A percentile compares a stretch with the other conserved stretches of the same genome.
phyloP scores from a whole-genome alignment of 140 eudicot species.

The Erigeron philadelphicus region DNA sequence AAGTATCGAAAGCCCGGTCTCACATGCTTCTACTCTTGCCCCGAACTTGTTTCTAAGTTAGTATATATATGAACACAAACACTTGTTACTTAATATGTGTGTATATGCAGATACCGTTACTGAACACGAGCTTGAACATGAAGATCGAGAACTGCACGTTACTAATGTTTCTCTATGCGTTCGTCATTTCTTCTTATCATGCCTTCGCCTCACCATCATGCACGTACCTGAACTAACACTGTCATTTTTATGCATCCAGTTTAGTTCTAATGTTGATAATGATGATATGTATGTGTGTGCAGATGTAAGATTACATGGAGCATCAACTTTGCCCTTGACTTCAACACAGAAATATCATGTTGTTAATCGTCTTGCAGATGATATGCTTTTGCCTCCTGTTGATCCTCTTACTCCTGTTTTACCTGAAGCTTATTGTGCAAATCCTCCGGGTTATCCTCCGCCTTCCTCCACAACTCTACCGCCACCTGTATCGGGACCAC shows the following conservation, averaged over 20 bases:
- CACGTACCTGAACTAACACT: conserved; percentile 9
- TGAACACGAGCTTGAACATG: conserved; percentile 15
- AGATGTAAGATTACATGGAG: conserved; percentile 33
- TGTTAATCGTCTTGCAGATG: conserved; percentile 28
- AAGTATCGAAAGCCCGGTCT: conserved; percentile 22
- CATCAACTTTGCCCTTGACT: conserved; percentile 25
- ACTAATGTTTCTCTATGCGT: conserved; percentile 29
- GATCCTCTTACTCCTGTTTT: conserved; percentile 35
- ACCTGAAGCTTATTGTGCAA: conserved; percentile 29
- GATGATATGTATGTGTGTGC: conserved; percentile 11
- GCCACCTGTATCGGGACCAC: conserved; percentile 16
- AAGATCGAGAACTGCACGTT: conserved; percentile 11
- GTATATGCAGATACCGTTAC: conserved; percentile 2
- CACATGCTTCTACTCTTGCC: conserved; percentile 15
- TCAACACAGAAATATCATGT: conserved; percentile 27
- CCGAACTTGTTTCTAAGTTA: background rate
- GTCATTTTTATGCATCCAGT: background rate
- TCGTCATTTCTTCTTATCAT: conserved; percentile 24
- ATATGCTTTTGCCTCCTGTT: conserved; percentile 27
- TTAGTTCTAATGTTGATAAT: conserved; percentile 1
- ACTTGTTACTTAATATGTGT: conserved; percentile 16
- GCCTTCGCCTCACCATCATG: conserved; percentile 31
- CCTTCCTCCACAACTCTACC: conserved; percentile 34
- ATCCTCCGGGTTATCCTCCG: conserved; percentile 32
- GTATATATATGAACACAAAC: background rate